A percentile compares a stretch with the other conserved stretches of the same genome.
phyloP scores from a whole-genome alignment of 176 grass and related monocot species.

The Lolium perenne region DNA sequence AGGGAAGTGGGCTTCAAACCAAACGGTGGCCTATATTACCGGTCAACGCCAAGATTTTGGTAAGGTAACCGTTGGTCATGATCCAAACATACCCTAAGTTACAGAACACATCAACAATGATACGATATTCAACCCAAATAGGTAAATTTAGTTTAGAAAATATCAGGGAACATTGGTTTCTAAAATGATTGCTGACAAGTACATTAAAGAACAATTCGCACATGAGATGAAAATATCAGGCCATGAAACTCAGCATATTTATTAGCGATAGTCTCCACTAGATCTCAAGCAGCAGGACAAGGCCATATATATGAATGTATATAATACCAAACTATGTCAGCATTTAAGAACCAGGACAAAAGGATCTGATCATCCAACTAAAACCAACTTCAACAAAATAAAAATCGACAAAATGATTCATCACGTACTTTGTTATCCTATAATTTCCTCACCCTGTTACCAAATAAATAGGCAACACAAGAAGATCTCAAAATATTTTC shows the following conservation, averaged over 20 bases:
- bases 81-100: neutral
- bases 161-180: neutral
- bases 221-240: conserved; percentile 11
- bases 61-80: no score
- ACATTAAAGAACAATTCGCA: neutral
- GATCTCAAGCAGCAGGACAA: conserved; percentile 15
- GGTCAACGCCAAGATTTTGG: no score
- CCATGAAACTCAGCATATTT: neutral
- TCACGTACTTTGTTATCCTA: neutral
- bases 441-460: neutral
- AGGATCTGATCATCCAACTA: conserved; percentile 2
- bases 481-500: neutral
- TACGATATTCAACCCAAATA: neutral
- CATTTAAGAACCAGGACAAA: conserved; percentile 29
- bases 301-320: conserved; percentile 33
- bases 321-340: neutral
- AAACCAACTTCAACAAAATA: conserved; percentile 5
- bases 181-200: neutral
- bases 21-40: no score
- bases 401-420: neutral
- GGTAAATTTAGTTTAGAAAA: neutral
- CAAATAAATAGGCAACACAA: conserved; percentile 7
- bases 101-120: neutral
- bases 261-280: conserved; percentile 10
- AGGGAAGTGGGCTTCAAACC: no score